phyloP scores from a whole-genome alignment of 1,284 basidiomycete species.

The Rhodotorula sp. region DNA sequence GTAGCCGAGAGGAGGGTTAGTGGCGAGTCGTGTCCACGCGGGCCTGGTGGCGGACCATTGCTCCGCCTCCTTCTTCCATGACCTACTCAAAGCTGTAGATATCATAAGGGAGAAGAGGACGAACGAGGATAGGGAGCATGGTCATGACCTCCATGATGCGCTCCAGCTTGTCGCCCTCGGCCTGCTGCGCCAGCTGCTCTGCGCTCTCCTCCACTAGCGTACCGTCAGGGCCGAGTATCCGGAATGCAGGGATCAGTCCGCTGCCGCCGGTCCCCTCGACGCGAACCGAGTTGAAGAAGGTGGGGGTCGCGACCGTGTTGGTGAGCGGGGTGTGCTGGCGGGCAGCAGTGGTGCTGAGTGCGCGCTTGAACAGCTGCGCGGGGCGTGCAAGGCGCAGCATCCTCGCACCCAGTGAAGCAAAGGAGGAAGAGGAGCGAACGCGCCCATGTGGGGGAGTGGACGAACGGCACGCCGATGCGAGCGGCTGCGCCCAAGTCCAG shows the following conservation, averaged over 20 bases:
- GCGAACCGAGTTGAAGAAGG: slow-evolving; percentile 20
- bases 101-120: background rate
- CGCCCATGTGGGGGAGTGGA: background rate
- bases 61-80: too few species aligned
- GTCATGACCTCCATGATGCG: slow-evolving; percentile 33
- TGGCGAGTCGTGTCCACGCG: too few species aligned
- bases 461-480: background rate
- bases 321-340: slow-evolving; percentile 14
- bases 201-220: background rate
- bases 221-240: slow-evolving; percentile 1
- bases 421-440: background rate
- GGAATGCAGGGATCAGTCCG: slow-evolving; percentile 3
- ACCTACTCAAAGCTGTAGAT: too few species aligned
- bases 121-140: slow-evolving; percentile 26
- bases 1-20: background rate
- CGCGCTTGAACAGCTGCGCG: background rate
- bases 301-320: slow-evolving; percentile 1
- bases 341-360: background rate
- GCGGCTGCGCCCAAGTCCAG: background rate
- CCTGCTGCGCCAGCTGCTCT: background rate
- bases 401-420: too few species aligned
- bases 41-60: too few species aligned
- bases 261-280: background rate
- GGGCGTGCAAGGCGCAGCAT: background rate
- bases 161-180: slow-evolving; percentile 20